Evolutionary conservation across 768 basidiomycete genomes (phyloP), one percentile per base, ranked within the genome.

Genomic region (Lyophyllum decastes): DNA sequence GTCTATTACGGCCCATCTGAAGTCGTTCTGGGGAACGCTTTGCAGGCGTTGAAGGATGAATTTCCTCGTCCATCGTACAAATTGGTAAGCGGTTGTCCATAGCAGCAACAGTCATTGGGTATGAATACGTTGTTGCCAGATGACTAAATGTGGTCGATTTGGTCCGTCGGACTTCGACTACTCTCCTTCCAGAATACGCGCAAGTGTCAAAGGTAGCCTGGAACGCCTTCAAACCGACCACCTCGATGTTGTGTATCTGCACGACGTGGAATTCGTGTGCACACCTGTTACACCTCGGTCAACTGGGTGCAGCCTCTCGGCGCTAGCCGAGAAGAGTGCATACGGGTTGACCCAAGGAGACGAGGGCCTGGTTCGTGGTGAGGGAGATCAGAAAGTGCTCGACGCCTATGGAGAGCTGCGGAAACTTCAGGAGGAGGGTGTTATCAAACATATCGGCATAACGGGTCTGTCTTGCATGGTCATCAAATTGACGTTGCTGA

Each of bases 91-190:
- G 11, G 59, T 35, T 16, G 25, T 17, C 17, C 35, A 14, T 0
- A 17, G 25, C 46, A 10, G 1, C 66, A 7, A 35, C 4, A 35
- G 22, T 24, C 17, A 3, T 2, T 26, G 17, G 11, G 19, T 19
- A 12, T 19, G 21, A 52, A 16, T 1, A 34, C 11, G 26, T 35
- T 40, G 17, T 1, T 44, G 45, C 2, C 55, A 94, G 91, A 87
- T 93, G 76, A 92, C 92, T 10, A 95, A 95, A 69, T 90, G 89
- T 59, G 94, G 94, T 22, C 82, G 93, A 34, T 91, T 88, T 66
- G 91, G 89, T 8, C 66, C 65, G 17, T 72, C 75, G 1, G 75
- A 78, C 43, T 94, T 94, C 62, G 90, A 95, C 70, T 95, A 94
- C 71, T 76, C 82, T 1, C 88, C 90, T 1, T 61, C 67, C 5